Conservation (phyloP, 169 alveolate genomes). For the Blepharisma undulans region DNA sequence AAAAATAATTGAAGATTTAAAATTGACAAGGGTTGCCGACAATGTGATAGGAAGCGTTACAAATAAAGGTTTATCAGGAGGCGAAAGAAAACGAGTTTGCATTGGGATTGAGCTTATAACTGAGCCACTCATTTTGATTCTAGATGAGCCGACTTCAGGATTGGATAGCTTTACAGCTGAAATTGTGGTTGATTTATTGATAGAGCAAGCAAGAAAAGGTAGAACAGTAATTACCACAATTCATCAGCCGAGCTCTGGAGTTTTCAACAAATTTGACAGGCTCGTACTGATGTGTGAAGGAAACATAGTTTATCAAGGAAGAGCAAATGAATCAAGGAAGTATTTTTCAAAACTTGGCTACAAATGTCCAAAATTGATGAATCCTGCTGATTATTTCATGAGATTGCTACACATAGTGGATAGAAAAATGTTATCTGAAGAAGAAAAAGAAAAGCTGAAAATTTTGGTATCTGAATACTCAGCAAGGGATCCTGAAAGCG, state of each 20-base stretch:
- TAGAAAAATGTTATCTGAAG: background rate
- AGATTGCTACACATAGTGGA: slow-evolving; percentile 27
- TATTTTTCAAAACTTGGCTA: slow-evolving; percentile 61
- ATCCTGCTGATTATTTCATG: slow-evolving; percentile 70
- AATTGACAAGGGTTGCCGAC: slow-evolving; percentile 56
- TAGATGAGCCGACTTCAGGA: slow-evolving; percentile 92
- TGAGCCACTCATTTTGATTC: slow-evolving; percentile 85
- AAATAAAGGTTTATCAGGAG: slow-evolving; percentile 89
- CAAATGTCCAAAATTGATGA: slow-evolving; percentile 59
- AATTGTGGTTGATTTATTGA: slow-evolving; percentile 70
- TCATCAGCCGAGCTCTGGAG: slow-evolving; percentile 83
- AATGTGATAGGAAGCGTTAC: slow-evolving; percentile 77
- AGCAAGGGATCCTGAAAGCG: background rate
- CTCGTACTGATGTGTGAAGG: slow-evolving; percentile 73
- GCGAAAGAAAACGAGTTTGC: slow-evolving; percentile 90
- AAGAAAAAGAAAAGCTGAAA: slow-evolving; percentile 6
- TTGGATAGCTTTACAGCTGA: slow-evolving; percentile 86
- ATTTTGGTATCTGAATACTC: background rate
- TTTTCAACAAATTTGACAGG: slow-evolving; percentile 72
- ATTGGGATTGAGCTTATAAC: slow-evolving; percentile 90
- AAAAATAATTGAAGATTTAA: slow-evolving; percentile 48
- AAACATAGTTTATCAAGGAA: slow-evolving; percentile 68
- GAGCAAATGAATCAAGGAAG: slow-evolving; percentile 32
- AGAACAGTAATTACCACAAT: slow-evolving; percentile 77
- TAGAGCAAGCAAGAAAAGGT: slow-evolving; percentile 72